Evolutionary conservation across 2,329 filamentous ascomycete species (phyloP).

Genomic region (Grosmannia penicillata): DNA sequence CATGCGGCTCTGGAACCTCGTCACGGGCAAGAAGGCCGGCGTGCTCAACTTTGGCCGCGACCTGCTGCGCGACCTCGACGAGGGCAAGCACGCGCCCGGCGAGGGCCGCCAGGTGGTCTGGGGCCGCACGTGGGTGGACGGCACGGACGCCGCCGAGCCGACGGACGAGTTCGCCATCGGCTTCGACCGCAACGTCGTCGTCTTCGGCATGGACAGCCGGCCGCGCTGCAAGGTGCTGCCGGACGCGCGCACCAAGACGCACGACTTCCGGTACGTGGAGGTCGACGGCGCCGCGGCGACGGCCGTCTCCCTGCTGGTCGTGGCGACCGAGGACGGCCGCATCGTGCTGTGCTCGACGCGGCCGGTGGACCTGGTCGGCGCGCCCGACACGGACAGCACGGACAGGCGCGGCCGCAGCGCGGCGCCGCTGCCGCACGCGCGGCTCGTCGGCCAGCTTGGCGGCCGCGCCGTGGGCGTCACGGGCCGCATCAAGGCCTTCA

Average conservation of each 20-base stretch:
- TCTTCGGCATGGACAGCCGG: slow-evolving; percentile 80
- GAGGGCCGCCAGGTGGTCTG: slow-evolving; percentile 75
- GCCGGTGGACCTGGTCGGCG: slow-evolving; percentile 26
- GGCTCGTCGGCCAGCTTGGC: slow-evolving; percentile 62
- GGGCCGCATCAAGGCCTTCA: slow-evolving; percentile 80
- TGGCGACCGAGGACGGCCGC: slow-evolving; percentile 83
- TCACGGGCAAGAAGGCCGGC: slow-evolving; percentile 90
- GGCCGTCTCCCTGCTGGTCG: slow-evolving; percentile 39
- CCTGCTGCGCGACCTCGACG: slow-evolving; percentile 59
- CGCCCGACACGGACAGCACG: slow-evolving; percentile 4
- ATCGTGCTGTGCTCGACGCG: slow-evolving; percentile 70
- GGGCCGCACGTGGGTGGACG: slow-evolving; percentile 18
- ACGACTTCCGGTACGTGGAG: slow-evolving; percentile 61
- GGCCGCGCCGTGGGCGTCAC: slow-evolving; percentile 53
- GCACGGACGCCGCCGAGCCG: slow-evolving; percentile 25
- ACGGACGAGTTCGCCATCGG: slow-evolving; percentile 75
- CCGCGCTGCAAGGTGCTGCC: slow-evolving; percentile 62
- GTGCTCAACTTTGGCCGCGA: slow-evolving; percentile 72
- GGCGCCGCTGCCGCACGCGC: slow-evolving; percentile 36
- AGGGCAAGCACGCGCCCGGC: slow-evolving; percentile 56
- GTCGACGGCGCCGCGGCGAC: slow-evolving; percentile 15
- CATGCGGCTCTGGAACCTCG: slow-evolving; percentile 92
- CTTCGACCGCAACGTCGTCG: slow-evolving; percentile 72
- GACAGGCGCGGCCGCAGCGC: neutral
- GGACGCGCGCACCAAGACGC: slow-evolving; percentile 60